Base-by-base conservation (phyloP, 495 filamentous ascomycete genomes). In the Tirmania nivea region DNA sequence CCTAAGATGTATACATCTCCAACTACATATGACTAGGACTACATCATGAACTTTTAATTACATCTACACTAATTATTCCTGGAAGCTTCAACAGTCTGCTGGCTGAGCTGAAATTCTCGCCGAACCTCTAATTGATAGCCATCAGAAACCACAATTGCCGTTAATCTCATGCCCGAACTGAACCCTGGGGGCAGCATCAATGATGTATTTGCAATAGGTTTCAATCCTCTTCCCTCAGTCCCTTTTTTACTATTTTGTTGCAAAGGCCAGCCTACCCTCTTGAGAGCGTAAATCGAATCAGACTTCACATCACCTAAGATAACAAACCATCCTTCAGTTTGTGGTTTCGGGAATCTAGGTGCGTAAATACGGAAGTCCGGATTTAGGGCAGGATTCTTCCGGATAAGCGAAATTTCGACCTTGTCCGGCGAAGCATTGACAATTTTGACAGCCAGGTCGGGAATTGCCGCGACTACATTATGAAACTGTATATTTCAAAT, bases 261-360 rank as follows among this genome's bases (percentile, higher is more conserved):
- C 25, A 31, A 42, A 12, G 70, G 73, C 86, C 89, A 96, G 0
- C 78, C 79, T 0, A 86, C 77, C 50, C 90, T 70, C 70, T 94
- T 94, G 50, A 96, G 70, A 2, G 81, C 89, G 7, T 93, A 59
- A 6, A 96, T 70, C 56, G 94, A 86, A 56, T 88, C 86, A 9
- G 63, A 69, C 10, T 65, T 66, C 1, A 73, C 66, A 56, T 86
- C 77, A 4, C 76, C 74, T 0, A 93, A 72, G 39, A 96, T 55
- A 8, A 89, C 74, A 65, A 96, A 95, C 76, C 78, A 96, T 1
- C 92, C 88, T 66, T 97, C 90, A 0, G 83, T 87, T 65, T 97
- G 90, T 20, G 86, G 78, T 67, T 97, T 97, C 0, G 90, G 92
- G 68, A 90, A 96, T 4, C 74, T 73, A 9, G 90, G 89, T 0